Percentiles rank a stretch among this genome's conserved stretches.
phyloP scores from a whole-genome alignment of 768 basidiomycete species.

The Galerina sulciceps region DNA sequence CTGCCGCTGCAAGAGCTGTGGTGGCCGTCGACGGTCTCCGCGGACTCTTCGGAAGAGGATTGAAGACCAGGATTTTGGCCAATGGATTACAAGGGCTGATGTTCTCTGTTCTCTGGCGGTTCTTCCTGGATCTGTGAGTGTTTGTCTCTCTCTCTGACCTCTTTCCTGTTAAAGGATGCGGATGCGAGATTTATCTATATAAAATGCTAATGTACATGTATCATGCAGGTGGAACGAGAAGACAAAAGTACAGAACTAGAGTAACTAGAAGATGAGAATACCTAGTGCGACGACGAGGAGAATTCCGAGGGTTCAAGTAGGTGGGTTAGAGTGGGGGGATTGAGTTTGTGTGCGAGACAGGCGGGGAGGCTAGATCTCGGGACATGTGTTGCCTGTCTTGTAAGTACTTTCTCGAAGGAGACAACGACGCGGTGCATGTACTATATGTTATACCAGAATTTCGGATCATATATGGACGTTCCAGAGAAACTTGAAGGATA shows the following conservation, averaged over 20 bases:
- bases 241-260: conserved; percentile 11
- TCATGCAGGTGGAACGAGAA: conserved; percentile 34
- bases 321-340: background rate
- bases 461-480: too few relatives aligned
- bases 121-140: conserved; percentile 87
- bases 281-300: background rate
- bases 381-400: background rate
- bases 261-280: background rate
- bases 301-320: too few relatives aligned
- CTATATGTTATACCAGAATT: too few relatives aligned
- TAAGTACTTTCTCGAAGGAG: background rate
- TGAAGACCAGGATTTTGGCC: conserved; percentile 87
- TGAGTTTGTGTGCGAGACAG: background rate
- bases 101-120: conserved; percentile 90
- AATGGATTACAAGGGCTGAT: conserved; percentile 92
- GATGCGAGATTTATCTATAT: background rate
- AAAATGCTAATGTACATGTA: background rate
- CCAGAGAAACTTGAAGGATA: too few relatives aligned
- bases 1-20: conserved; percentile 77
- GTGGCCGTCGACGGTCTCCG: conserved; percentile 73
- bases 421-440: background rate
- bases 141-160: background rate
- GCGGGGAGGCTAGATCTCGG: background rate
- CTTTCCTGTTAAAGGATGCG: background rate
- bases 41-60: conserved; percentile 86